Conservation (phyloP, 768 basidiomycete genomes). For the Lentinula detonsa region DNA sequence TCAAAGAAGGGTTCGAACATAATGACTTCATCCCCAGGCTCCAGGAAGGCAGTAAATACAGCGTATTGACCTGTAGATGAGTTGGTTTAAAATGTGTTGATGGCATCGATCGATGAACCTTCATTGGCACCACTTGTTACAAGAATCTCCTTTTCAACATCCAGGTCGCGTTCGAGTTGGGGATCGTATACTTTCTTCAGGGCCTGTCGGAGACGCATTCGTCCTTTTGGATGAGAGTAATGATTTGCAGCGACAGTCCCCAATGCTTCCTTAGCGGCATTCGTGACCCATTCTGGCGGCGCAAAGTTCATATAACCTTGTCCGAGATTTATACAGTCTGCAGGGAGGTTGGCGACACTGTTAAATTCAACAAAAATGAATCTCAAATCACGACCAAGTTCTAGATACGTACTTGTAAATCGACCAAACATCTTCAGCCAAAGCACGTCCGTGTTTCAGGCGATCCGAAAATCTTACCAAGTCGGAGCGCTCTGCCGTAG, state of each 20-base stretch:
- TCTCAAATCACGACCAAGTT: no score
- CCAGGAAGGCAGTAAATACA: slow-evolving; percentile 86
- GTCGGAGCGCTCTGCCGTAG: slow-evolving; percentile 5
- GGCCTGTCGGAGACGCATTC: slow-evolving; percentile 82
- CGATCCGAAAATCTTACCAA: slow-evolving; percentile 65
- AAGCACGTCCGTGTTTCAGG: slow-evolving; percentile 66
- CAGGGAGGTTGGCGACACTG: slow-evolving; percentile 83
- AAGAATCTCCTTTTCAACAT: slow-evolving; percentile 83
- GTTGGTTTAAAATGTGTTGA: not conserved
- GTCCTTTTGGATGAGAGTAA: slow-evolving; percentile 88
- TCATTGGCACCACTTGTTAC: slow-evolving; percentile 97
- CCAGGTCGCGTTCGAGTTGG: slow-evolving; percentile 61
- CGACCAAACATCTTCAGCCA: slow-evolving; percentile 86
- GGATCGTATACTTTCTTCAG: slow-evolving; percentile 77
- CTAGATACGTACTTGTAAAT: slow-evolving; percentile 65
- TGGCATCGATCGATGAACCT: slow-evolving; percentile 42
- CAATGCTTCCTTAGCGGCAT: slow-evolving; percentile 69
- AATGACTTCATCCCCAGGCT: slow-evolving; percentile 94
- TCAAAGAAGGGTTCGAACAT: slow-evolving; percentile 99
- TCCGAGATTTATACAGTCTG: slow-evolving; percentile 93
- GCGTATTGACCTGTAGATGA: slow-evolving; percentile 76
- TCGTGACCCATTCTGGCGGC: slow-evolving; percentile 74
- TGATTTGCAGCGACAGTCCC: slow-evolving; percentile 63
- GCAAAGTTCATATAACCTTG: slow-evolving; percentile 94
- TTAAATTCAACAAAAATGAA: not conserved